Base-by-base conservation (phyloP, 1,284 basidiomycete genomes). In the Cutaneotrichosporon curvatum region DNA sequence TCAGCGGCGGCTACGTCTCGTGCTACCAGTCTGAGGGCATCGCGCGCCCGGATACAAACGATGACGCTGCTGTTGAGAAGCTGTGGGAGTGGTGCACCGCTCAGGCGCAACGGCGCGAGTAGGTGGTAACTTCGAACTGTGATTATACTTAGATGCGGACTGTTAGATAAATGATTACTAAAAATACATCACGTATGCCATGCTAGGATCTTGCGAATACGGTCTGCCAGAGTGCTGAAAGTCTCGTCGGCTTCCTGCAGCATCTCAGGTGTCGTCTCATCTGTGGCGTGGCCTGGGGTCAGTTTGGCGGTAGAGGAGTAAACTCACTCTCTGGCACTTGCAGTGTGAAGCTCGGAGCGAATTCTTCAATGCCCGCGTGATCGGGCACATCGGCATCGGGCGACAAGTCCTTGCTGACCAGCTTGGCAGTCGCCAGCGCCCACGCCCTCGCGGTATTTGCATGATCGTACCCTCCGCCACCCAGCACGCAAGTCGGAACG, bases 361-460 rank as follows among this genome's bases (percentile, higher is more conserved):
- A 91, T 6, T 77, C 60, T 0, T 80, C 81, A 55, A 85, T 87
- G 2, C 75, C 75, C 1, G 71, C 66, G 62, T 88, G 84, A 48
- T 87, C 76, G 0, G 87, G 87, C 23, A 90, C 84, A 19, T 77
- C 73, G 0, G 75, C 75, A 3, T 84, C 81, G 2, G 80, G 61
- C 1, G 76, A 61, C 1, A 88, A 68, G 15, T 37, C 31, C 2
- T n/a, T 37, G n/a, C 81, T 59, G 55, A 87, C 84, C 21, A 81
- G 78, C 2, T 85, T 72, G 0, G 83, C 82, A 0, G 87, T 92
- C 15, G 90, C 71, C 56, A 81, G 81, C 0, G 87, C 76, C 87
- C 87, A 94, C 0, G 85, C 84, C 16, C 88, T 78, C 1, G 89
- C 87, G 1, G 81, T 81, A 57, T 92, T 92, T 0, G 85, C 74